Evolutionary conservation across 768 basidiomycete species (phyloP).

Genomic region (Amanita fuliginea): DNA sequence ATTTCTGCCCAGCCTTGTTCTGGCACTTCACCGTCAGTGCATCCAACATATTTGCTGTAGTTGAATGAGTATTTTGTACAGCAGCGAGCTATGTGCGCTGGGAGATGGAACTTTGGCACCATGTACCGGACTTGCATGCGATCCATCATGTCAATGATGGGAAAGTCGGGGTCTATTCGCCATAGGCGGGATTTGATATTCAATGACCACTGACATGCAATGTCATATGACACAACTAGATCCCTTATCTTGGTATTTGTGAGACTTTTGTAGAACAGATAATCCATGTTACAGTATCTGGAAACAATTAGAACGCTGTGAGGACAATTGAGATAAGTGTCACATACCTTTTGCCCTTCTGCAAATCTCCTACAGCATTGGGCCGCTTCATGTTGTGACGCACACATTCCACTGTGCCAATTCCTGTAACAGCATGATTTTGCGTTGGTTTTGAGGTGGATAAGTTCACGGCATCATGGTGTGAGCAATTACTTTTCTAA

Average conservation of each 20-base stretch:
- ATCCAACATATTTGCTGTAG: conserved; percentile 12
- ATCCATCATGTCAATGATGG: background rate
- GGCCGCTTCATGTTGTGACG: conserved; percentile 7
- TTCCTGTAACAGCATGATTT: background rate
- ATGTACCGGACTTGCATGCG: conserved; percentile 6
- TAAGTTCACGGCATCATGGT: background rate
- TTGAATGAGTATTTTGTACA: conserved; percentile 14
- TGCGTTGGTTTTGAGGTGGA: background rate
- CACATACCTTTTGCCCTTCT: conserved; percentile 7
- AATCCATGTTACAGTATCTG: background rate
- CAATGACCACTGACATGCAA: conserved; percentile 13
- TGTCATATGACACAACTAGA: conserved; percentile 12
- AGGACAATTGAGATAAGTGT: background rate
- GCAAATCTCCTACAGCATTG: background rate
- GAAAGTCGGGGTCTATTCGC: background rate
- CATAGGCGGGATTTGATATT: background rate
- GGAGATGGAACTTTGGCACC: conserved; percentile 20
- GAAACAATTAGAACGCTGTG: no score
- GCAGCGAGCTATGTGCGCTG: conserved; percentile 14
- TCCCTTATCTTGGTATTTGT: background rate
- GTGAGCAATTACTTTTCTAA: background rate
- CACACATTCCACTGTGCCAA: conserved; percentile 6
- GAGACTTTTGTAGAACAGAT: conserved; percentile 11
- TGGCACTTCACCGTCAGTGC: conserved; percentile 21
- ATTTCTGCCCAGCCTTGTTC: conserved; percentile 21